Conservation (phyloP, 148 eudicot species). For the Vaccinium darrowii region DNA sequence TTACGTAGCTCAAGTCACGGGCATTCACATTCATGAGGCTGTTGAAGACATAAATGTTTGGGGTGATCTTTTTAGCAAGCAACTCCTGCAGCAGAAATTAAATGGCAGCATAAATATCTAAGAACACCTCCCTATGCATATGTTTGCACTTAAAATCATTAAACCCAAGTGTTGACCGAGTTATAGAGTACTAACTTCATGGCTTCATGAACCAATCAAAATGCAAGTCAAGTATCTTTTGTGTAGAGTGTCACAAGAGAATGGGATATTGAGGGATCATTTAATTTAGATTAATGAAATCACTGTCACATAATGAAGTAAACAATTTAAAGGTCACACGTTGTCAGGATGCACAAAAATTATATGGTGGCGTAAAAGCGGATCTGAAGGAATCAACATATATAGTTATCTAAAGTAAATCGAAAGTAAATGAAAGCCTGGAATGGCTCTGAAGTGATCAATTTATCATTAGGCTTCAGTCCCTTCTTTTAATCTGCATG, state of each 20-base stretch:
- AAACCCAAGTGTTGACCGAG: neutral
- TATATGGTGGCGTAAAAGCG: neutral
- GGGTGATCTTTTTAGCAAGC: conserved; percentile 54
- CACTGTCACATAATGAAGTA: neutral
- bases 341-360: neutral
- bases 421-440: too few relatives aligned
- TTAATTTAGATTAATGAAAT: neutral
- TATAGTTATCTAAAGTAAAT: neutral
- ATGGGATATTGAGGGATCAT: neutral
- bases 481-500: neutral
- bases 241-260: neutral
- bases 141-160: neutral
- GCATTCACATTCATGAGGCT: conserved; percentile 97
- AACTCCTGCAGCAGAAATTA: conserved; percentile 59
- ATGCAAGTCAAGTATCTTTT: neutral
- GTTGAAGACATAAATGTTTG: conserved; percentile 84
- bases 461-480: neutral
- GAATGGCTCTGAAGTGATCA: neutral
- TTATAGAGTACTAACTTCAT: neutral
- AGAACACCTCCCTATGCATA: conserved; percentile 6
- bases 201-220: conserved; percentile 1
- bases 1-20: conserved; percentile 63
- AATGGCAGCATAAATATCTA: conserved; percentile 17
- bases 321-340: neutral
- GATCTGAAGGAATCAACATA: neutral